Base-by-base conservation (phyloP, 495 filamentous ascomycete species). In the Neurospora sp. region DNA sequence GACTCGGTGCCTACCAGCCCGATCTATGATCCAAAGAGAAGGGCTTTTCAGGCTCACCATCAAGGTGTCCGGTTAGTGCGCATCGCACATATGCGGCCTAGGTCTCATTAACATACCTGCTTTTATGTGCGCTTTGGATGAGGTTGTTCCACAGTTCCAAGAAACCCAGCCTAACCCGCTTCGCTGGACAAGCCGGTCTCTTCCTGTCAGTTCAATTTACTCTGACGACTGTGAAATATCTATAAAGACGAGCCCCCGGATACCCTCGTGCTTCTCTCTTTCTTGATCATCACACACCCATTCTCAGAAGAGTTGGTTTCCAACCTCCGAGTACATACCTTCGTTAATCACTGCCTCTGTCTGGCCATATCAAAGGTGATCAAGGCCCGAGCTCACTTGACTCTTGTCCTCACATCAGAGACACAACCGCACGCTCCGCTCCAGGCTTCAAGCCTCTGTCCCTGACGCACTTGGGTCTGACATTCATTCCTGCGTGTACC, bases 141-240 rank as follows among this genome's bases (percentile, higher is more conserved):
- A 40, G 0, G 4, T 5, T 40, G 39, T 40, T 39, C n/a, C n/a
- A n/a, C n/a, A n/a, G n/a, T n/a, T n/a, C 39, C 4, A 40, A 12
- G 39, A 8, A 44, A 44, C 16, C 41, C 3, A 35, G 35, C 35
- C 35, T 27, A 27, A 27, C 16, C 11, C 39, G 39, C 4, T 1
- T 14, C 4, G 39, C 39, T 40, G 11, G 14, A 14, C 11, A 40
- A 40, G 0, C 39, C 39, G 11, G 39, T 4, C 4, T 12, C 4
- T 40, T n/a, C n/a, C n/a, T 40, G 3, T 40, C 39, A 0, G 11
- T 40, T 40, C 11, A 40, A 0, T 40, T 40, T 1, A 14, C 12
- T 40, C 11, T 4, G 39, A 40, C 0, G 5, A 44, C 16, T 0
- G 0, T 9, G 41, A n/a, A n/a, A 7, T 8, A 0, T 0, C 16